Evolutionary conservation across 352 stramenopile species (phyloP).

Genomic region (Globisporangium solare): DNA sequence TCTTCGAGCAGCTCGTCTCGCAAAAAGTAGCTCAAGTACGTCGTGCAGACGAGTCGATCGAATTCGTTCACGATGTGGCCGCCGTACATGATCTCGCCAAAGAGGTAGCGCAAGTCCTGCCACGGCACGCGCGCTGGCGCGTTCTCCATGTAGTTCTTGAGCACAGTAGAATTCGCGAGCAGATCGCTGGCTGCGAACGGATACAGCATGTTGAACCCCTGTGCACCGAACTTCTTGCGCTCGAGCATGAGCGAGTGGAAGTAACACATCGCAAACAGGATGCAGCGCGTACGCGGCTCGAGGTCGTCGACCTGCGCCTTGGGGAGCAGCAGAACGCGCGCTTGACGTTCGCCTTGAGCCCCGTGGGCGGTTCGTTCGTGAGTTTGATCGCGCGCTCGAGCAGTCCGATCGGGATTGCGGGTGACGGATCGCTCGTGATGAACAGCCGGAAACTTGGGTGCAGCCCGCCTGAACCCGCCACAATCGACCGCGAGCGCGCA

Average conservation of each 20-base stretch:
- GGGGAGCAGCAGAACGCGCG: constrained; percentile 70
- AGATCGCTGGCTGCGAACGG: constrained; percentile 87
- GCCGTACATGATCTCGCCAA: constrained; percentile 89
- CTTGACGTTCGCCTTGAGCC: constrained; percentile 88
- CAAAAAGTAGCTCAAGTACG: constrained; percentile 87
- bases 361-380: constrained; percentile 83
- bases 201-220: constrained; percentile 91
- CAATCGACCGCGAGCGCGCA: constrained; percentile 20
- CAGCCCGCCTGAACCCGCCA: constrained; percentile 24
- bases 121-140: constrained; percentile 83
- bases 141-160: constrained; percentile 93
- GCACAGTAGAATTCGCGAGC: constrained; percentile 71
- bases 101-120: constrained; percentile 86
- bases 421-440: constrained; percentile 86
- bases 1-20: constrained; percentile 88
- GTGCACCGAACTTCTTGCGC: constrained; percentile 87
- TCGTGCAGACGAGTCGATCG: constrained; percentile 73
- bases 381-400: constrained; percentile 89
- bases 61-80: constrained; percentile 85
- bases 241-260: constrained; percentile 92
- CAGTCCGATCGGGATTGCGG: constrained; percentile 83
- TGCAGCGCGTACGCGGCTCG: constrained; percentile 78
- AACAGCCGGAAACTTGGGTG: constrained; percentile 86
- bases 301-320: constrained; percentile 79
- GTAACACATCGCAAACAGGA: constrained; percentile 90